A percentile compares a stretch with the other conserved stretches of the same genome.
Conservation (phyloP, 148 eudicot species). For the Hydrangea macrophylla region DNA sequence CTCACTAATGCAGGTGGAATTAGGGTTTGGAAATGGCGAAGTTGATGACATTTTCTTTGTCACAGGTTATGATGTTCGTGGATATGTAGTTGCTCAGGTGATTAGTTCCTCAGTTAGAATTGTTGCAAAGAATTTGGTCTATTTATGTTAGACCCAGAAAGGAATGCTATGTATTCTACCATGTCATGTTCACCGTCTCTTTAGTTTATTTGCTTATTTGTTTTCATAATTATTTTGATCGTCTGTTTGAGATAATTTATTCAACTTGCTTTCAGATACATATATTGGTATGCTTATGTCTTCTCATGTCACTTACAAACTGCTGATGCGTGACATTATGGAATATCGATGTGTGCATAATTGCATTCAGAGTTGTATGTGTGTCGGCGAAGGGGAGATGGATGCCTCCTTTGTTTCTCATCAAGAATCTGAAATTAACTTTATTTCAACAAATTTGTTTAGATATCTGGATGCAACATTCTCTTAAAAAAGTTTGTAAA, state of each 20-base stretch:
- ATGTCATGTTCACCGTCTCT: not conserved
- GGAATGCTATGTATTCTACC: not conserved
- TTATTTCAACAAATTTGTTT: too few relatives aligned
- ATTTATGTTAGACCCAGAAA: not conserved
- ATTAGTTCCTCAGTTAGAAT: slow-evolving; percentile 6
- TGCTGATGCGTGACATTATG: not conserved
- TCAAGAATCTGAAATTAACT: not conserved
- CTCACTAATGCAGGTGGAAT: slow-evolving; percentile 62
- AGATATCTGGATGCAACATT: too few relatives aligned
- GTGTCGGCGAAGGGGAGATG: not conserved
- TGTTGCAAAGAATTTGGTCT: not conserved
- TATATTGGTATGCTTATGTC: not conserved
- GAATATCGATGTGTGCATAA: not conserved
- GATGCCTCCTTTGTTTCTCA: not conserved
- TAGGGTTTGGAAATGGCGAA: slow-evolving; percentile 76
- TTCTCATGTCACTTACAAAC: not conserved
- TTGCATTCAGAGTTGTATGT: too few relatives aligned
- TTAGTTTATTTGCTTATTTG: not conserved
- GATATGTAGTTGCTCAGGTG: slow-evolving; percentile 94
- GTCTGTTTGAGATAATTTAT: not conserved
- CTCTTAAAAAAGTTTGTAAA: too few relatives aligned
- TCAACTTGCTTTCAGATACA: not conserved
- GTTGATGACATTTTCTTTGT: slow-evolving; percentile 80
- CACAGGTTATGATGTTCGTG: slow-evolving; percentile 80
- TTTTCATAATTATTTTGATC: not conserved